phyloP scores from a whole-genome alignment of 2,329 filamentous ascomycete species.

The Helicocarpus griseus region DNA sequence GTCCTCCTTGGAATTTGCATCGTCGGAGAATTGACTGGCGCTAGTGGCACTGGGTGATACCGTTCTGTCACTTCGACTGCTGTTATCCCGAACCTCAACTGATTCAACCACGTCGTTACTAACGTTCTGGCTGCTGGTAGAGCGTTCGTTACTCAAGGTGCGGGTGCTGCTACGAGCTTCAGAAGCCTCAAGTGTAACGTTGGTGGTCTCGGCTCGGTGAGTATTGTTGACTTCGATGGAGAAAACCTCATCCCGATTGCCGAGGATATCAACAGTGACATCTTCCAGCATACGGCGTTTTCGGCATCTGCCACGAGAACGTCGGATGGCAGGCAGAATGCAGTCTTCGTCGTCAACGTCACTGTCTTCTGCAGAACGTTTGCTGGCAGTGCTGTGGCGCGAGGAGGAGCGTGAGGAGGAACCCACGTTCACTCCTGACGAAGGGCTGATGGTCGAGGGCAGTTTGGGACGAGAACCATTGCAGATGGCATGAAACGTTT shows the following conservation, averaged over 20 bases:
- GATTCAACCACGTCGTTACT: not conserved
- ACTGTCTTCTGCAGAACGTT: slow-evolving; percentile 29
- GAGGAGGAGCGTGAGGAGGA: slow-evolving; percentile 33
- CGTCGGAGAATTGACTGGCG: not conserved
- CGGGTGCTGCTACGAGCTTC: no score
- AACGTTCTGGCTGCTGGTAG: not conserved
- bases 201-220: no score
- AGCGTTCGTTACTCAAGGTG: not conserved
- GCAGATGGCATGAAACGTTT: slow-evolving; percentile 5
- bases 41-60: not conserved
- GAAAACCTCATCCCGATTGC: slow-evolving; percentile 5
- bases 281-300: slow-evolving; percentile 13
- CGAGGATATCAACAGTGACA: slow-evolving; percentile 12
- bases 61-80: not conserved
- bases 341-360: slow-evolving; percentile 23
- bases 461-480: slow-evolving; percentile 13
- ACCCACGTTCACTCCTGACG: slow-evolving; percentile 24
- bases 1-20: not conserved
- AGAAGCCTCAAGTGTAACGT: no score
- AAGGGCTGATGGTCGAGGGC: slow-evolving; percentile 14
- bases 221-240: slow-evolving; percentile 8
- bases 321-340: slow-evolving; percentile 4
- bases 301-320: slow-evolving; percentile 8
- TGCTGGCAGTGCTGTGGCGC: slow-evolving; percentile 32
- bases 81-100: not conserved